A percentile compares a stretch with the other conserved stretches of the same genome.
These are phyloP conservation scores for Candida stauntonica DNA, from an alignment of 805 yeast genomes.

Conservation along the genomic window DNA sequence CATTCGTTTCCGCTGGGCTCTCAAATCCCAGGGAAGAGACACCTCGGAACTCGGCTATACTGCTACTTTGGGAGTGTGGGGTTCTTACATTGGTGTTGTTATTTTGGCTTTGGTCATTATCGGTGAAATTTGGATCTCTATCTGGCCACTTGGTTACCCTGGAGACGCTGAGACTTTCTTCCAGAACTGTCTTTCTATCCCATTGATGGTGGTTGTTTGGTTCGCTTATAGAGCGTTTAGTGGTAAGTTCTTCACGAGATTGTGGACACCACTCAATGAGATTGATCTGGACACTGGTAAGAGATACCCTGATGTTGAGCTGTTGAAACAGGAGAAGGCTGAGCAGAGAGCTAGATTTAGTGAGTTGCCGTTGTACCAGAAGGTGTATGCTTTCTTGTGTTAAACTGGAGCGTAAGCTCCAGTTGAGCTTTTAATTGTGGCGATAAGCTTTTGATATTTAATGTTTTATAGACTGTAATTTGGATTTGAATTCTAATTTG, in stretches of 20 bases:
- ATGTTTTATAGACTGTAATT: too few species aligned
- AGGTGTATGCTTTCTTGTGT: conserved; percentile 52
- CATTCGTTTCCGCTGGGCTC: conserved; percentile 58
- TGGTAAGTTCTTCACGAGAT: conserved; percentile 36
- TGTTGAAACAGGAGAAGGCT: conserved; percentile 48
- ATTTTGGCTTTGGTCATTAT: conserved; percentile 56
- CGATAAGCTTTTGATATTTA: neutral
- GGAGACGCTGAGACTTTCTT: conserved; percentile 34
- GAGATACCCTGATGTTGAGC: conserved; percentile 55
- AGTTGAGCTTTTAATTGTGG: neutral
- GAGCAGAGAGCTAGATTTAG: conserved; percentile 49
- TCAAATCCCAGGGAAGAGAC: conserved; percentile 61
- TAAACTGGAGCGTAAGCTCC: conserved; percentile 11
- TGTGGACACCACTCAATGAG: conserved; percentile 39
- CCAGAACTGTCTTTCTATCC: conserved; percentile 38
- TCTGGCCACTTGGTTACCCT: conserved; percentile 52
- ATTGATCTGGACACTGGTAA: conserved; percentile 65
- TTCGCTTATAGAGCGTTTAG: conserved; percentile 25
- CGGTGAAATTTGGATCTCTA: conserved; percentile 80
- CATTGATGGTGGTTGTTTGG: conserved; percentile 34
- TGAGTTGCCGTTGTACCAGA: conserved; percentile 41
- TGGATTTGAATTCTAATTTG: too few species aligned
- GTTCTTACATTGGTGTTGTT: conserved; percentile 57
- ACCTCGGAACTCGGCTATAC: conserved; percentile 62
- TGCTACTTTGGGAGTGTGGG: conserved; percentile 63